Conservation (phyloP, 345 rosid species). For the Acer saccharum region DNA sequence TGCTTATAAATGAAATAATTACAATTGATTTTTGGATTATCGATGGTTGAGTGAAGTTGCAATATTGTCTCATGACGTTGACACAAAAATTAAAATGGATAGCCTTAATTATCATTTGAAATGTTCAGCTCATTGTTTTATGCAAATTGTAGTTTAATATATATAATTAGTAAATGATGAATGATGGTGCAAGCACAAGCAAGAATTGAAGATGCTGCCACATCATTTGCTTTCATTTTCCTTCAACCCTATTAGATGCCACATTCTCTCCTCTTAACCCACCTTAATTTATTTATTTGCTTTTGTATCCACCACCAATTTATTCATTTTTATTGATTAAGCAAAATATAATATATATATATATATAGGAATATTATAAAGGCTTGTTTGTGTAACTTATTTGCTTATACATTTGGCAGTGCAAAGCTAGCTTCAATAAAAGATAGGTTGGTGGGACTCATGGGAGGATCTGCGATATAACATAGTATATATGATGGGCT, state of each 20-base stretch:
- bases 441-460: too few relatives aligned
- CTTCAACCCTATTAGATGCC: slow-evolving; percentile 11
- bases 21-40: background rate
- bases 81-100: background rate
- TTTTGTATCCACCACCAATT: too few relatives aligned
- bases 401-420: too few relatives aligned
- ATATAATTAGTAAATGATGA: background rate
- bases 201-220: slow-evolving; percentile 9
- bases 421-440: too few relatives aligned
- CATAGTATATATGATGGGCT: too few relatives aligned
- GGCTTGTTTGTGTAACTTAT: too few relatives aligned
- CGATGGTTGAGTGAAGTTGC: background rate
- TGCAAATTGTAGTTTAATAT: background rate
- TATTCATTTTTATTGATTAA: too few relatives aligned
- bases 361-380: too few relatives aligned
- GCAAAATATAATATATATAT: too few relatives aligned
- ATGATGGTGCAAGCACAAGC: slow-evolving; percentile 16
- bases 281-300: too few relatives aligned
- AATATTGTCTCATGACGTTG: background rate
- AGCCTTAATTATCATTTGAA: background rate
- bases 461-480: too few relatives aligned
- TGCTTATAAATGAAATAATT: background rate
- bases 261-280: background rate
- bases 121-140: background rate
- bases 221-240: slow-evolving; percentile 19